phyloP scores from a whole-genome alignment of 805 yeast species.

The Candida arabinofermentans region DNA sequence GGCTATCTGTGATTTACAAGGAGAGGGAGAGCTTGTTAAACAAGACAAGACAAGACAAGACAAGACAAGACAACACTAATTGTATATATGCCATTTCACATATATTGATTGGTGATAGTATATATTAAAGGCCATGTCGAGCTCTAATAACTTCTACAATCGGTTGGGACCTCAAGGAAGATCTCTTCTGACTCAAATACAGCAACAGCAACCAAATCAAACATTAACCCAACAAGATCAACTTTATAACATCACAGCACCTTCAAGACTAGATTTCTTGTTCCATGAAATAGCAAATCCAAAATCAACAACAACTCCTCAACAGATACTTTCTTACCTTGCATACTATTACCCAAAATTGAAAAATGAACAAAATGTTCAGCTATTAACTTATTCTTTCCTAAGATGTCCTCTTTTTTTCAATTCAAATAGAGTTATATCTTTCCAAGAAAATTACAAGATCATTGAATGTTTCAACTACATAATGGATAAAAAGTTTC shows the following conservation, averaged over 20 bases:
- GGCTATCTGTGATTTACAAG: too few relatives aligned
- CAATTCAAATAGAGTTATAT: constrained; percentile 15
- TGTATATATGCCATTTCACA: too few relatives aligned
- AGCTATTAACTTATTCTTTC: constrained; percentile 40
- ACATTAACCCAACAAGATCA: neutral
- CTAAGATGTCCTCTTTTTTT: constrained; percentile 39
- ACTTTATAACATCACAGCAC: constrained; percentile 5
- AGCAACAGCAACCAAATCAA: constrained; percentile 3
- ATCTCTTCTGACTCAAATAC: constrained; percentile 13
- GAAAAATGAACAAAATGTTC: constrained; percentile 43
- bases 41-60: too few relatives aligned
- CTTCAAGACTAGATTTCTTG: constrained; percentile 45
- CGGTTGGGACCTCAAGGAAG: constrained; percentile 26
- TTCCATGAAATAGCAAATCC: constrained; percentile 43
- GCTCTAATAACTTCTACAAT: constrained; percentile 1
- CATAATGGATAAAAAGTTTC: constrained; percentile 41
- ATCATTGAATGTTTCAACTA: constrained; percentile 47
- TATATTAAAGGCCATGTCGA: too few relatives aligned
- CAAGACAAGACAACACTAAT: too few relatives aligned
- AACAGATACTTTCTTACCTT: constrained; percentile 39
- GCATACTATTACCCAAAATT: constrained; percentile 49
- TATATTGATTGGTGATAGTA: too few relatives aligned
- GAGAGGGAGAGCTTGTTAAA: too few relatives aligned
- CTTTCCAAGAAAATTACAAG: constrained; percentile 33
- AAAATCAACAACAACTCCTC: constrained; percentile 21